Evolutionary conservation across 306 rosid genomes (phyloP), one percentile per base, ranked within the genome.

Genomic region (Coriaria nepalensis): DNA sequence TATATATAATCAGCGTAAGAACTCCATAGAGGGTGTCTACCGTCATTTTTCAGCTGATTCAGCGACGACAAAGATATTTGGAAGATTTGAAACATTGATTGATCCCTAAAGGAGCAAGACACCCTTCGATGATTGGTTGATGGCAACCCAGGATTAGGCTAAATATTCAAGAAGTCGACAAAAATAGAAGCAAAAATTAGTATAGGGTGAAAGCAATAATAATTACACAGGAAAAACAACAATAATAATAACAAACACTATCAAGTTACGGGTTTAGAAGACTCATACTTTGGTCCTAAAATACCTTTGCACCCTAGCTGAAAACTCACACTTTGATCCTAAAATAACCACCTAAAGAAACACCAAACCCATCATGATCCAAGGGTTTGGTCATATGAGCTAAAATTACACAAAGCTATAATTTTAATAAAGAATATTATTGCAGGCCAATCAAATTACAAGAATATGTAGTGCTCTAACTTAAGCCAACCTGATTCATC

Each of bases 51-150:
- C 79, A 85, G 73, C 60, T 90, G 98, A 56, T 63, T 49, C 84
- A 90, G 65, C 49, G 98, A 90, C 52, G 95, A 74, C 50, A 90
- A 67, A 49, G 98, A 90, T 66, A 90, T 90, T 68, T 90, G 98
- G 69, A 90, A 90, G 65, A 85, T 73, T 60, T 85, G 92, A 62
- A 77, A 90, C 53, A 90, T 87, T 34, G 79, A 80, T 56, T 90
- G 92, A 53, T 90, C 98, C 80, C 98, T 79, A 57, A 90, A 90
- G 69, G 80, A 60, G 70, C 98, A 90, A 29, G 95, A 95, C 49
- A 82, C 94, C 68, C 98, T 85, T 61, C 98, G 94, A 81, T 90
- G 98, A 74, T 81, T 81, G 13, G 95, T 77, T 63, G 98, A 86
- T 48, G 95, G 80, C 69, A 85, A 63, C 45, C 95, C 95, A 52